Conservation (phyloP, 805 yeast species). For the Torulaspora delbrueckii region DNA sequence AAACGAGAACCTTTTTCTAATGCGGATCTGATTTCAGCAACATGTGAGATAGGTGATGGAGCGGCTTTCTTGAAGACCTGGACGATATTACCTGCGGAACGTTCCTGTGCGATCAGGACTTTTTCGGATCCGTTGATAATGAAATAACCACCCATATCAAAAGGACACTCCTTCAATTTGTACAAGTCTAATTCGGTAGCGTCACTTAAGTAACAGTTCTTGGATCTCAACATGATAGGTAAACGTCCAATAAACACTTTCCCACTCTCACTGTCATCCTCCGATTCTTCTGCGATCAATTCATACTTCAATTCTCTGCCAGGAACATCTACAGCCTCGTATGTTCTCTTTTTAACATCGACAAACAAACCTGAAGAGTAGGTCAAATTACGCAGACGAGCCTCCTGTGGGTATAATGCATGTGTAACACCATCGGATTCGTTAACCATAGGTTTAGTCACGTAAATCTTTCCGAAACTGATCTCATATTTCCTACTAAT, state of each 20-base stretch:
- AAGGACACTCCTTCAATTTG: slow-evolving; percentile 96
- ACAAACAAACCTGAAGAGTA: slow-evolving; percentile 95
- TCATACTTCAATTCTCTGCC: slow-evolving; percentile 57
- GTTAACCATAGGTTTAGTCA: slow-evolving; percentile 96
- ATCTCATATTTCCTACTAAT: slow-evolving; percentile 91
- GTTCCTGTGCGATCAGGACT: slow-evolving; percentile 96
- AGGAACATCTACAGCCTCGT: slow-evolving; percentile 73
- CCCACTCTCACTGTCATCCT: slow-evolving; percentile 63
- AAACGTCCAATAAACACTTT: slow-evolving; percentile 93
- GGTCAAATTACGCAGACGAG: slow-evolving; percentile 90
- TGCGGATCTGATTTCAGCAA: slow-evolving; percentile 96
- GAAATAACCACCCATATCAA: slow-evolving; percentile 99
- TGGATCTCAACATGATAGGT: slow-evolving; percentile 96
- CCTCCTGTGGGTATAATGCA: slow-evolving; percentile 97
- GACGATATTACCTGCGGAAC: slow-evolving; percentile 97
- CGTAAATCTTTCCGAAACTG: slow-evolving; percentile 94
- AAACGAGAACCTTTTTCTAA: slow-evolving; percentile 95
- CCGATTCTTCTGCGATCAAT: slow-evolving; percentile 45
- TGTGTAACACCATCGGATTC: slow-evolving; percentile 99
- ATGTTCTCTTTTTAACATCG: slow-evolving; percentile 87
- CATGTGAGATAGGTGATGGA: slow-evolving; percentile 91
- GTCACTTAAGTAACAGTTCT: slow-evolving; percentile 88
- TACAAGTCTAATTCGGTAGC: slow-evolving; percentile 89
- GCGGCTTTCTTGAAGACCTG: slow-evolving; percentile 98
- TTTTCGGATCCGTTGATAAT: slow-evolving; percentile 98